Base-by-base conservation (phyloP, 176 grass and related monocot species). In the Tillandsia leiboldiana region DNA sequence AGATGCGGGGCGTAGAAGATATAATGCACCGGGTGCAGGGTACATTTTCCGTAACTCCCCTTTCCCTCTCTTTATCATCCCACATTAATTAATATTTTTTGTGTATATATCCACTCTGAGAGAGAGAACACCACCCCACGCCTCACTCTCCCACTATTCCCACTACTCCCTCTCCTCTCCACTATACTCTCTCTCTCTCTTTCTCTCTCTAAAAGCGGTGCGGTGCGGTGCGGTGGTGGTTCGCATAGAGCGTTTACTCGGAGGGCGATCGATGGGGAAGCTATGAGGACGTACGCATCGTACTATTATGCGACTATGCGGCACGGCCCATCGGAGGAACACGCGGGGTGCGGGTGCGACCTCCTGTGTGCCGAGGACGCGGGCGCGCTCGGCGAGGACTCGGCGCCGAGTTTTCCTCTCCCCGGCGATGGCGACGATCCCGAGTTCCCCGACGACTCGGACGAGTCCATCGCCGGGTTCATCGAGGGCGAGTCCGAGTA, bases 291-390 rank as follows among this genome's bases (percentile, higher is more conserved):
- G 28, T 9, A 9, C 15, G 29, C 48, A 15, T 15, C 13, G 8
- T 61, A 10, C 33, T 42, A 42, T 42, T 67, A 47, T 47, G 8
- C 65, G 12, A 48, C 65, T 17, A 67, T 67, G 65, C 65, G 28
- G 65, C 65, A 48, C 12, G 28, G 28, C 27, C 9, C 48, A 33
- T 49, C 65, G 14, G 65, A 48, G 33, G 65, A 67, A 42, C 33
- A 42, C 13, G 10, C 28, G 65, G 29, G 27, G 15, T 20, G 29
- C 72, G 72, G 80, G 49, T 27, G 53, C 58, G 86, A 73, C 72
- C 87, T 96, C 72, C 75, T 90, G 15, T 96, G 91, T 73, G 82
- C 65, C 74, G 91, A 96, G 87, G 87, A 90, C 69, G 81, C 73
- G 58, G 83, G 61, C 20, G 56, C 78, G 20, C 70, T 81, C 13